phyloP scores from a whole-genome alignment of 2,329 filamentous ascomycete species.

The Cladosporium sp. region DNA sequence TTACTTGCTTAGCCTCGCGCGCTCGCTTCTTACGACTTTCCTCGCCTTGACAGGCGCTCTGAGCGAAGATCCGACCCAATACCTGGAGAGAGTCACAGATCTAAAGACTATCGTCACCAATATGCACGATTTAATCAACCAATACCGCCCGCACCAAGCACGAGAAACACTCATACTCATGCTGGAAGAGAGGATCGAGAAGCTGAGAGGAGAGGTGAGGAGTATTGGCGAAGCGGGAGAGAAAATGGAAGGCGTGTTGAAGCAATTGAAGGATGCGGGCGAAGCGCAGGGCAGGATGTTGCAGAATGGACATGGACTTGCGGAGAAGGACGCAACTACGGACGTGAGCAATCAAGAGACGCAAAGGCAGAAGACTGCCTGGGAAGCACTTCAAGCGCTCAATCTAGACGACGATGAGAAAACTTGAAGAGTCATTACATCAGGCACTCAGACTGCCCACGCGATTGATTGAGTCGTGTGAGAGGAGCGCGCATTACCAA shows the following conservation, averaged over 20 bases:
- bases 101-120: constrained; percentile 82
- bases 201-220: constrained; percentile 67
- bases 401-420: constrained; percentile 12
- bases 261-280: background rate
- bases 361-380: constrained; percentile 13
- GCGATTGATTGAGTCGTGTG: background rate
- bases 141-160: constrained; percentile 90
- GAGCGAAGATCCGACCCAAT: constrained; percentile 56
- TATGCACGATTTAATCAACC: constrained; percentile 87
- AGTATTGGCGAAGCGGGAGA: constrained; percentile 63
- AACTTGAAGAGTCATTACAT: background rate
- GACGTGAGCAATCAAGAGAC: background rate
- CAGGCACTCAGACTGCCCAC: background rate
- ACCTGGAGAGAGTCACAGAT: constrained; percentile 69
- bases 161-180: constrained; percentile 79
- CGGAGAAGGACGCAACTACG: background rate
- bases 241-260: constrained; percentile 50
- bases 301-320: background rate
- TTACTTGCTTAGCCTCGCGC: constrained; percentile 67
- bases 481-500: background rate
- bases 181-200: constrained; percentile 80
- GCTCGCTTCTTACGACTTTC: constrained; percentile 83
- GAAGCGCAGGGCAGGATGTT: background rate
- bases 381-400: constrained; percentile 16
- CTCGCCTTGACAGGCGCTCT: constrained; percentile 75